Evolutionary conservation across 2,329 filamentous ascomycete genomes (phyloP).

Genomic region (Microsporum audouinii): DNA sequence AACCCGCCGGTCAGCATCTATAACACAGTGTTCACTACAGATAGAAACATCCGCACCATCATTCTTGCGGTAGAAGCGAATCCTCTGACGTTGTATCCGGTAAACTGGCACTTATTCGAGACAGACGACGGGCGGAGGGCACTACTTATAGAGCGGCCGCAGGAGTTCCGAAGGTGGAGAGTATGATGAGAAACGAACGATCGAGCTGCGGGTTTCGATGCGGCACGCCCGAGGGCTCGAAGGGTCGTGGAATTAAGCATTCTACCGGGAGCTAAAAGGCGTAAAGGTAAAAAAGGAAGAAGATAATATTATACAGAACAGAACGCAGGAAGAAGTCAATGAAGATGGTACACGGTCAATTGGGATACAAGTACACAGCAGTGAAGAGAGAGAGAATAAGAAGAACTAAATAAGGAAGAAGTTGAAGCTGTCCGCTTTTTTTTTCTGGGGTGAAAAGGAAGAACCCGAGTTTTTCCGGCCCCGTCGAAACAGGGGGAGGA

Average conservation of each 20-base stretch:
- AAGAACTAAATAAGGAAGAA: neutral
- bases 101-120: neutral
- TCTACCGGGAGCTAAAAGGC: neutral
- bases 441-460: neutral
- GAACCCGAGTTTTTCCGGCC: slow-evolving; percentile 2
- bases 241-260: slow-evolving; percentile 8
- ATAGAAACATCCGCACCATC: neutral
- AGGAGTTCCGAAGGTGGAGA: slow-evolving; percentile 1
- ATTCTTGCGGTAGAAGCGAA: neutral
- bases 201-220: slow-evolving; percentile 4
- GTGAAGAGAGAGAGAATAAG: neutral
- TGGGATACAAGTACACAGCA: slow-evolving; percentile 2
- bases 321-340: neutral
- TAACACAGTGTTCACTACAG: neutral
- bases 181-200: neutral
- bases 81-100: neutral
- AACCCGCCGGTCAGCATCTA: neutral
- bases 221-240: neutral
- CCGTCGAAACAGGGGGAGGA: neutral
- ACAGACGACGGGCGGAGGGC: neutral
- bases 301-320: slow-evolving; percentile 1
- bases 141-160: slow-evolving; percentile 1
- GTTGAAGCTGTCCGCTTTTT: neutral
- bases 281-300: neutral
- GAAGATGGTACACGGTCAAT: neutral